Evolutionary conservation across 2,329 filamentous ascomycete genomes (phyloP).

Genomic region (Triangularia verruculosa): DNA sequence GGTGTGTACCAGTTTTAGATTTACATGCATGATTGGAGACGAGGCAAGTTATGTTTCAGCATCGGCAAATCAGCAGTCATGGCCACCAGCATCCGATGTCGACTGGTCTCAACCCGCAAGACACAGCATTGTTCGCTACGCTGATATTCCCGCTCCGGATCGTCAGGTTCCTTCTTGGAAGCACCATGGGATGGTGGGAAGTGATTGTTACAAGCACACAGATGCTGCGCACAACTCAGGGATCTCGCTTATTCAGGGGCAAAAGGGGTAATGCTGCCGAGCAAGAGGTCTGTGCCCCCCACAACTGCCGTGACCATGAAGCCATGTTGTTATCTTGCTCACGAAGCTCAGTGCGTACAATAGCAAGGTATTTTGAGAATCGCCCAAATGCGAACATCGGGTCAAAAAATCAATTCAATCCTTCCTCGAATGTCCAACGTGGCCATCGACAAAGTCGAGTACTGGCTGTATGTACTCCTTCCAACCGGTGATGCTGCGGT

Average conservation of each 20-base stretch:
- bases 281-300: too few relatives aligned
- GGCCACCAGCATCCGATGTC: background rate
- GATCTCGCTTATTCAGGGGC: too few relatives aligned
- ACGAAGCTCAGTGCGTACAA: too few relatives aligned
- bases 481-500: slow-evolving; percentile 22
- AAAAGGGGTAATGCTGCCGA: too few relatives aligned
- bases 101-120: background rate
- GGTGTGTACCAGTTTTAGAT: background rate
- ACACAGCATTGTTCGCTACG: background rate
- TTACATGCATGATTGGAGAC: background rate
- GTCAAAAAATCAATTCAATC: background rate
- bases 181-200: too few relatives aligned
- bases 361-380: background rate
- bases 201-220: too few relatives aligned
- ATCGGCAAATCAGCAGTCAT: too few relatives aligned
- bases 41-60: background rate
- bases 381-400: background rate
- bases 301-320: too few relatives aligned
- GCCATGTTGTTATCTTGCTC: too few relatives aligned
- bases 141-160: background rate
- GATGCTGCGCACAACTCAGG: too few relatives aligned
- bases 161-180: background rate
- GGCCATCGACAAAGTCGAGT: slow-evolving; percentile 23
- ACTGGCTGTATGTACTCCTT: slow-evolving; percentile 23
- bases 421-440: slow-evolving; percentile 4